Conservation (phyloP, 805 yeast species). For the Candida maltosa region DNA sequence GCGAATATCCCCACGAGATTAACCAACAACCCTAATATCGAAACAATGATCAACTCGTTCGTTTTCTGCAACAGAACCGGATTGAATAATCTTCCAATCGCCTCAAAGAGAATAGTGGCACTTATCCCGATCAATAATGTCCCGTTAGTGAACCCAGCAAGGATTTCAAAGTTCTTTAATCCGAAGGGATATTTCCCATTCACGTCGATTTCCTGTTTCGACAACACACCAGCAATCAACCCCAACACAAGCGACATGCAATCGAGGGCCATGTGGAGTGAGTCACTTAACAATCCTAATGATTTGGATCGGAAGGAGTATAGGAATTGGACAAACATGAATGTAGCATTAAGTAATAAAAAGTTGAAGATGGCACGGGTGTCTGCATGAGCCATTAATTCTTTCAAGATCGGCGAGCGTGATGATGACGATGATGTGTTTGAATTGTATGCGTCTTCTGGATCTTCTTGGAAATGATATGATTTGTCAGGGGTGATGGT, state of each 20-base stretch:
- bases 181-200: slow-evolving; percentile 84
- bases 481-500: slow-evolving; percentile 18
- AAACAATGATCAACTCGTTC: slow-evolving; percentile 80
- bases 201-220: slow-evolving; percentile 41
- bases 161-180: slow-evolving; percentile 75
- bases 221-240: slow-evolving; percentile 69
- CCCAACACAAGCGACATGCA: slow-evolving; percentile 90
- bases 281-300: slow-evolving; percentile 85
- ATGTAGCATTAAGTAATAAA: slow-evolving; percentile 77
- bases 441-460: background rate
- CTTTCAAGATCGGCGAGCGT: slow-evolving; percentile 20
- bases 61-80: slow-evolving; percentile 81
- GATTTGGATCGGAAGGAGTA: slow-evolving; percentile 93
- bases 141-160: slow-evolving; percentile 95
- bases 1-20: slow-evolving; percentile 92
- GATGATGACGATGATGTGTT: background rate
- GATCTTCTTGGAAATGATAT: slow-evolving; percentile 1
- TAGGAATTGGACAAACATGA: slow-evolving; percentile 90
- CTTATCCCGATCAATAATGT: slow-evolving; percentile 84
- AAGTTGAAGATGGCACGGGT: slow-evolving; percentile 89
- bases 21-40: slow-evolving; percentile 79
- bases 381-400: slow-evolving; percentile 45
- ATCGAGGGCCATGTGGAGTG: slow-evolving; percentile 94
- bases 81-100: slow-evolving; percentile 71
- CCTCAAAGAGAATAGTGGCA: slow-evolving; percentile 82